These are phyloP conservation scores for Boletus reticuloceps DNA, from an alignment of 768 basidiomycete genomes.

Conservation along the genomic window DNA sequence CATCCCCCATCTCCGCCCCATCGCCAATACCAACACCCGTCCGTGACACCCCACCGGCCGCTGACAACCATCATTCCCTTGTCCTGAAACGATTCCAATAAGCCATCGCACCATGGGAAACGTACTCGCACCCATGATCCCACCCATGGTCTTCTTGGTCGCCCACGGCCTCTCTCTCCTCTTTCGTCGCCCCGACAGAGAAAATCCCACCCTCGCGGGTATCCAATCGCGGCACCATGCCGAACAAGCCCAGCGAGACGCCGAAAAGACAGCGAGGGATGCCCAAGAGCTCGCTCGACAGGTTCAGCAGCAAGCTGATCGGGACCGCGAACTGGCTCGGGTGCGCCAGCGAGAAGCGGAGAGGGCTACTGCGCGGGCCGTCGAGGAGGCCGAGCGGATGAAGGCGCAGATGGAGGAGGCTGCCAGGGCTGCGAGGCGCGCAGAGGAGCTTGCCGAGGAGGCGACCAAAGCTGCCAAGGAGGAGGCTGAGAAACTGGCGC, in stretches of 20 bases:
- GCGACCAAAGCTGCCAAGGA: neutral
- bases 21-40: too few species aligned
- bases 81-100: too few species aligned
- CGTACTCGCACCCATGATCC: neutral
- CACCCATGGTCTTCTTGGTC: neutral
- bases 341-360: constrained; percentile 7
- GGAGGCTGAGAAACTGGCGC: constrained; percentile 1
- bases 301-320: neutral
- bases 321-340: constrained; percentile 4
- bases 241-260: constrained; percentile 2
- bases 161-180: neutral
- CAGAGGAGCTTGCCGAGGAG: constrained; percentile 1
- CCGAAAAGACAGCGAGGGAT: constrained; percentile 1
- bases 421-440: neutral
- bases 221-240: constrained; percentile 5
- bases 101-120: constrained; percentile 1
- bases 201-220: constrained; percentile 10
- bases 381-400: constrained; percentile 5
- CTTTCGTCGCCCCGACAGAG: constrained; percentile 1
- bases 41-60: too few species aligned
- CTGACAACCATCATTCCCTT: too few species aligned
- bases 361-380: constrained; percentile 2
- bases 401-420: constrained; percentile 4
- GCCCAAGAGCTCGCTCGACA: neutral
- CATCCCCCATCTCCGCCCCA: neutral